Conservation (phyloP, 805 yeast genomes). For the Schizosaccharomyces lindneri region DNA sequence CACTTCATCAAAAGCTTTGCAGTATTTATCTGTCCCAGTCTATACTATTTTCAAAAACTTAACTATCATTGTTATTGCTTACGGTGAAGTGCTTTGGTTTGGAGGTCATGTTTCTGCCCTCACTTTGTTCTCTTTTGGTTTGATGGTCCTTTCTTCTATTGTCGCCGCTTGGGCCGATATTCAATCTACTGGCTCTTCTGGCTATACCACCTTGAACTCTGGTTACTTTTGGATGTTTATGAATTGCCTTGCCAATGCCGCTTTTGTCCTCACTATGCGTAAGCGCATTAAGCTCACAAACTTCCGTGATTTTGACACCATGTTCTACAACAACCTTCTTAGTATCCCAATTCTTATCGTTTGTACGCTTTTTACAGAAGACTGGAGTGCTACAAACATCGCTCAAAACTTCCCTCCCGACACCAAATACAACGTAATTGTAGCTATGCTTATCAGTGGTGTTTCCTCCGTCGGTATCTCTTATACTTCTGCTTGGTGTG, state of each 20-base stretch:
- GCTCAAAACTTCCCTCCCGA: conserved; percentile 54
- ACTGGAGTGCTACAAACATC: conserved; percentile 72
- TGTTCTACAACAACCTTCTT: conserved; percentile 89
- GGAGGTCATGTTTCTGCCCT: conserved; percentile 76
- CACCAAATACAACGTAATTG: conserved; percentile 38
- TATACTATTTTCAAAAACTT: conserved; percentile 94
- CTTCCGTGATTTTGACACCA: conserved; percentile 43
- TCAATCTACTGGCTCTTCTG: conserved; percentile 19
- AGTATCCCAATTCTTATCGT: conserved; percentile 71
- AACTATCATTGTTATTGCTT: conserved; percentile 87
- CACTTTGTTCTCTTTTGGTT: conserved; percentile 67
- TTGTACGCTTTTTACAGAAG: conserved; percentile 59
- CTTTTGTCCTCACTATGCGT: conserved; percentile 85
- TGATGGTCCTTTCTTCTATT: conserved; percentile 89
- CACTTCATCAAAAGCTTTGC: conserved; percentile 86
- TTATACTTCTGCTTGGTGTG: conserved; percentile 98
- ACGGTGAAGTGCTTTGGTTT: conserved; percentile 94
- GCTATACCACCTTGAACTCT: conserved; percentile 6
- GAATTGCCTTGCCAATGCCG: conserved; percentile 84
- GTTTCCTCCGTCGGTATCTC: conserved; percentile 89
- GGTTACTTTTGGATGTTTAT: conserved; percentile 95
- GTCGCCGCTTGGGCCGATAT: conserved; percentile 83
- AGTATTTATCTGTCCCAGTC: conserved; percentile 75
- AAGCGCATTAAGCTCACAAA: conserved; percentile 92
- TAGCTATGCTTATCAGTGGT: conserved; percentile 80